These are phyloP conservation scores for Tolypocladium amazonense DNA, from an alignment of 2,329 filamentous ascomycete species.

Conservation along the genomic window DNA sequence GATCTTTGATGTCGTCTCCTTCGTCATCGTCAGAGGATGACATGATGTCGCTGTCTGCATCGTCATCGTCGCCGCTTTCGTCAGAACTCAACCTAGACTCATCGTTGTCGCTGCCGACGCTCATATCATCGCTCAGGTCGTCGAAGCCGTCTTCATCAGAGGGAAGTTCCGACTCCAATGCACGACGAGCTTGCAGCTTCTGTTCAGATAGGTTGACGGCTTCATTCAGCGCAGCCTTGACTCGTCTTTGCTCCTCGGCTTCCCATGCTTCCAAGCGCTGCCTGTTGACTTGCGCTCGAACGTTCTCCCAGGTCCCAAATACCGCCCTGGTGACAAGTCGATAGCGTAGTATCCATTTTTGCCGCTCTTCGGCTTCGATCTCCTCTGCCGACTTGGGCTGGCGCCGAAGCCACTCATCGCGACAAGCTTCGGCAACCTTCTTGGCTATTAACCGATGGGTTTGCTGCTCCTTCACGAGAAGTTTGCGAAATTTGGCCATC, in stretches of 20 bases:
- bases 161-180: slow-evolving; percentile 40
- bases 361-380: slow-evolving; percentile 65
- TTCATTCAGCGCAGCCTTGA: slow-evolving; percentile 60
- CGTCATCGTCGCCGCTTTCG: slow-evolving; percentile 29
- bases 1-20: slow-evolving; percentile 40
- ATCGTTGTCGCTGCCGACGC: slow-evolving; percentile 24
- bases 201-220: slow-evolving; percentile 62
- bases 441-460: slow-evolving; percentile 71
- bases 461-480: slow-evolving; percentile 70
- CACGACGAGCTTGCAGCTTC: slow-evolving; percentile 53
- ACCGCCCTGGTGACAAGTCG: slow-evolving; percentile 55
- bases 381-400: slow-evolving; percentile 73
- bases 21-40: slow-evolving; percentile 54
- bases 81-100: slow-evolving; percentile 23
- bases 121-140: slow-evolving; percentile 35
- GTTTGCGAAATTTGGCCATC: slow-evolving; percentile 65
- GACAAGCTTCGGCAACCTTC: slow-evolving; percentile 65
- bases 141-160: slow-evolving; percentile 35
- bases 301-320: slow-evolving; percentile 53
- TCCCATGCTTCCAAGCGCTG: slow-evolving; percentile 52
- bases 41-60: slow-evolving; percentile 37
- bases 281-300: slow-evolving; percentile 49
- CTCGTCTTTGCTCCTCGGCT: slow-evolving; percentile 51
- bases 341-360: slow-evolving; percentile 57
- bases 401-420: slow-evolving; percentile 62